Evolutionary conservation across 1,139 yeast species (phyloP), one percentile per base, ranked within the genome.

Genomic region (Magnusiomyces fungicola): DNA sequence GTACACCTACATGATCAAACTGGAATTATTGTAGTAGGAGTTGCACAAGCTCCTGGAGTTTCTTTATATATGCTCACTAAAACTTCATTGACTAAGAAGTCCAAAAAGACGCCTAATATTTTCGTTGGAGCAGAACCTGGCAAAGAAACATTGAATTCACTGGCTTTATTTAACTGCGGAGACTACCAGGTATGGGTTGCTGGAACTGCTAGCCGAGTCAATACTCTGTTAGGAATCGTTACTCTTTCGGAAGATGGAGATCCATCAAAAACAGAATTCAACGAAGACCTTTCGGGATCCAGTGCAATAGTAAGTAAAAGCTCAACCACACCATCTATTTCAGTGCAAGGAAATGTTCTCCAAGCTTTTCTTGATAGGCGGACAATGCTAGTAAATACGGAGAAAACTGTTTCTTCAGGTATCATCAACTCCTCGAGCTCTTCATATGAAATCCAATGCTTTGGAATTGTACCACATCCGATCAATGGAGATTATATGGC

Each of bases 381-480:
- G 3, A 34, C 38, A 5, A 18, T 9, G 7, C 23, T 34, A 5
- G 9, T 34, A 21, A 34, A 34, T 23, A 34, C 16, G 23, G 23
- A 34, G 14, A 34, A 21, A n/a, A 18, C 21, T 18, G 38, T 14
- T 6, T 34, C 38, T 5, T 34, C 32, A 7, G 43, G 43, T 3
- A 23, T 27, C 3, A 39, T 39, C 10, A 27, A 19, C 32, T 30
- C 24, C 16, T 18, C 32, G 9, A 39, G 16, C 4, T 39, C 43
- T 6, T 6, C 32, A 12, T 39, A 24, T 22, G n/a, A 21, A 3
- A n/a, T 39, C 14, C 43, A 27, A 19, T 39, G 29, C 19, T 25
- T 14, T n/a, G 43, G 43, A n/a, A 9, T 39, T 3, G 43, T 22
- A 2, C 32, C 43, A 5, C 43, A 39, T 22, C 43, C 43, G 14